Percentiles rank a stretch among this genome's conserved stretches.
phyloP scores from a whole-genome alignment of 2,329 filamentous ascomycete species.

The Paraphoma chrysanthemicola region DNA sequence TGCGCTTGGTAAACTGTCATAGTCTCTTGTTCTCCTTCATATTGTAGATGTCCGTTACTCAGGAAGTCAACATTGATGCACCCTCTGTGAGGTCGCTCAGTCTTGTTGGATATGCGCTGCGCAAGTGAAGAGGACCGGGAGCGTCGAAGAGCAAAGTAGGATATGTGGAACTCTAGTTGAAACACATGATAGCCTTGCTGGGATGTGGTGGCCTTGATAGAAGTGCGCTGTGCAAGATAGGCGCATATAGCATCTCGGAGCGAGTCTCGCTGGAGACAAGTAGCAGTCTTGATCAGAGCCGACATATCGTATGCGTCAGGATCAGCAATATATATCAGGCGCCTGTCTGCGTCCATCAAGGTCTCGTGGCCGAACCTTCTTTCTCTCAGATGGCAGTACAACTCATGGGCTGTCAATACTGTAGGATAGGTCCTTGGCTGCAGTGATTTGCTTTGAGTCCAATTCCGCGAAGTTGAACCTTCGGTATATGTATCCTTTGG shows the following conservation, averaged over 20 bases:
- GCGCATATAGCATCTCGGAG: neutral
- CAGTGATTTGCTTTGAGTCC: neutral
- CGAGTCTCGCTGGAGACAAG: neutral
- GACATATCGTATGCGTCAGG: constrained; percentile 1
- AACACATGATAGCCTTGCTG: neutral
- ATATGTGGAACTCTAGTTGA: constrained; percentile 7
- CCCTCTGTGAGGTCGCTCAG: neutral
- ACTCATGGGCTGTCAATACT: neutral
- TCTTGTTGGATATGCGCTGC: neutral
- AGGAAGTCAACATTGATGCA: neutral
- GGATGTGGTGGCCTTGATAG: neutral
- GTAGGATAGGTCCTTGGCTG: neutral
- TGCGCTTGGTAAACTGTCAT: constrained; percentile 6
- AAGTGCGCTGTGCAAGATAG: neutral
- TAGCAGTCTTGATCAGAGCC: neutral
- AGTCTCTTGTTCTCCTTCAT: neutral
- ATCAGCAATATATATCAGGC: constrained; percentile 2
- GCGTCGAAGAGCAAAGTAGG: constrained; percentile 7
- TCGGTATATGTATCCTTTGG: neutral
- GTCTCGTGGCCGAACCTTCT: constrained; percentile 2
- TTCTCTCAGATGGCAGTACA: neutral
- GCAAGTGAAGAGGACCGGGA: neutral
- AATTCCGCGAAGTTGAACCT: neutral
- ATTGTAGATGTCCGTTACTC: neutral
- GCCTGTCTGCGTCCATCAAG: constrained; percentile 4